Base-by-base conservation (phyloP, 768 basidiomycete genomes). In the Amylocystis lapponica region DNA sequence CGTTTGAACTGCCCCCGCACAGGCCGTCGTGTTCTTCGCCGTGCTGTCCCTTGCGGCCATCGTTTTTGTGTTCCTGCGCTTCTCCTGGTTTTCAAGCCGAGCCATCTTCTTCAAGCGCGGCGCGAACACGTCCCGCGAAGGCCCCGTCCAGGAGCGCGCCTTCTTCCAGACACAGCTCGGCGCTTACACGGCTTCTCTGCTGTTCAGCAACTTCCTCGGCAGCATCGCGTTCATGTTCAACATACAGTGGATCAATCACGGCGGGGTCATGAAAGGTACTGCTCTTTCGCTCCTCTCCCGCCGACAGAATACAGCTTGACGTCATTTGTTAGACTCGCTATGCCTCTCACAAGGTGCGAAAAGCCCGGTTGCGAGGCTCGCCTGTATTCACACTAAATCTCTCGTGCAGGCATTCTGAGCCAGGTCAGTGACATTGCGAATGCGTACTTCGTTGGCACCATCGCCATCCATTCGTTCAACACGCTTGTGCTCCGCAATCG, bases 161-260 rank as follows among this genome's bases (percentile, higher is more conserved):
- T 85, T 86, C 60, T 84, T 87, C 60, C 71, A 74, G 44, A 83
- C 83, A 6, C 83, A 83, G 49, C 71, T 86, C 12, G 86, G 86
- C 1, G 72, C 75, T 38, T 86, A 85, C 57, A 72, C 75, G n/a
- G 70, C 67, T 29, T 83, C 77, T 53, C 66, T 88, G 43, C 66
- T 86, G 47, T 50, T 79, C 21, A 72, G 74, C 47, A 79, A 85
- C 57, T 62, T 76, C 41, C 63, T 80, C 55, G 75, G 65, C 44
- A 69, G 72, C 25, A 39, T 68, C 13, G 68, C 79, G 40, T 81
- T 79, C 29, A 58, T 82, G 8, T 67, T 86, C 37, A 70, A 72
- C 26, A 50, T 80, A 37, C 54, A 60, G 23, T 85, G 81, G 78
- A 38, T 75, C 26, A 41, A 60, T 11, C 45, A 60, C 27, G 66